phyloP scores from a whole-genome alignment of 345 rosid species.

The Trapa incisa region DNA sequence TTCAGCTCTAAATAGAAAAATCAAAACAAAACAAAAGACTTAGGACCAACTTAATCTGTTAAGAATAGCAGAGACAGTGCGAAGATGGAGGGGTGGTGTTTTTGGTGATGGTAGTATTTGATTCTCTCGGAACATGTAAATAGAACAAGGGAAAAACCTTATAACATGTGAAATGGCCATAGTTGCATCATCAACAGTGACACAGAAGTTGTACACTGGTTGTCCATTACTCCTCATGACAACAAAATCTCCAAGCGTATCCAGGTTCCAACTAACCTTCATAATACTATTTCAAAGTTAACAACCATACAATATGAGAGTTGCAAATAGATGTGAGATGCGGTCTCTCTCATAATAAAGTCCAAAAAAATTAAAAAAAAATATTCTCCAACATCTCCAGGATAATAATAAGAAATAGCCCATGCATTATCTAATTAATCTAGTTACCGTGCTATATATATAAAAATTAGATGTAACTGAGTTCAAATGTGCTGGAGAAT shows the following conservation, averaged over 20 bases:
- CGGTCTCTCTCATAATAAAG: background rate
- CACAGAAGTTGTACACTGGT: constrained; percentile 94
- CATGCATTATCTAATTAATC: too few species aligned
- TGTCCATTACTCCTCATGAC: constrained; percentile 92
- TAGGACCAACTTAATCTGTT: background rate
- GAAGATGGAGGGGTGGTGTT: too few species aligned
- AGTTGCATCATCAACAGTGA: constrained; percentile 89
- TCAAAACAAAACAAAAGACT: constrained; percentile 3
- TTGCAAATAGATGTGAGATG: background rate
- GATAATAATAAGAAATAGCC: background rate
- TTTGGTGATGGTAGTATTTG: too few species aligned
- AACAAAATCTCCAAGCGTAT: constrained; percentile 93
- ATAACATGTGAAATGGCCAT: constrained; percentile 96
- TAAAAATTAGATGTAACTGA: background rate
- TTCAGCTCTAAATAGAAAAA: constrained; percentile 52
- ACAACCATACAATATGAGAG: constrained; percentile 7
- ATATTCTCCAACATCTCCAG: background rate
- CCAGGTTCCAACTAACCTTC: constrained; percentile 90
- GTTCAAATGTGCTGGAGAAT: background rate
- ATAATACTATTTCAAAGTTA: constrained; percentile 52
- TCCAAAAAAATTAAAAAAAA: background rate
- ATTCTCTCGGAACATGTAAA: constrained; percentile 1
- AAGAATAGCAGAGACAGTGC: constrained; percentile 2
- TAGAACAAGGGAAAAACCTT: constrained; percentile 34
- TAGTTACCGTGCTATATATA: too few species aligned